phyloP scores from a whole-genome alignment of 495 filamentous ascomycete genomes.

The Cudoniella acicularis region DNA sequence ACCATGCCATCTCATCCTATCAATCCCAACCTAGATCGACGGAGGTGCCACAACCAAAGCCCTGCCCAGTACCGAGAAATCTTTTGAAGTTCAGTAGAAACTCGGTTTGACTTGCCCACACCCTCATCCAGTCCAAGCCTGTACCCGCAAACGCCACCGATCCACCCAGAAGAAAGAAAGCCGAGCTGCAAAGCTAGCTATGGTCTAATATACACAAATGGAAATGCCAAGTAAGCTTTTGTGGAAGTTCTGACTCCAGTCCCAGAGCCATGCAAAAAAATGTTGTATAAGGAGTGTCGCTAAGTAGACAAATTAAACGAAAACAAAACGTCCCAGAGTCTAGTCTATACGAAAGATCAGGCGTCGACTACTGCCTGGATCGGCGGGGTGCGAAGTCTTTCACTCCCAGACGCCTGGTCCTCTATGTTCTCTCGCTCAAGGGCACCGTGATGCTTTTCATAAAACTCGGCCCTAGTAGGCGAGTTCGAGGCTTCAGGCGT shows the following conservation, averaged over 20 bases:
- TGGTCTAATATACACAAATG: slow-evolving; percentile 1
- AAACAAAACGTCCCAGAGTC: too few relatives aligned
- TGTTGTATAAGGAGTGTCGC: slow-evolving; percentile 1
- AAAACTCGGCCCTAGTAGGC: slow-evolving; percentile 3
- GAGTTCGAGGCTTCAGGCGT: slow-evolving; percentile 25
- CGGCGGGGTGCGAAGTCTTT: not conserved
- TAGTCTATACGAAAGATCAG: not conserved
- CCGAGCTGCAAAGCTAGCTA: not conserved
- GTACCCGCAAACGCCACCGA: not conserved
- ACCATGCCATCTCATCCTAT: not conserved
- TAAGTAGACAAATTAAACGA: not conserved
- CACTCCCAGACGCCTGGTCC: not conserved
- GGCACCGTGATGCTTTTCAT: not conserved
- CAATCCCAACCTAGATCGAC: too few relatives aligned
- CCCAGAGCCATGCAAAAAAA: not conserved
- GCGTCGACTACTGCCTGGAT: not conserved
- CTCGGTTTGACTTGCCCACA: not conserved
- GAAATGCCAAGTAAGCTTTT: not conserved
- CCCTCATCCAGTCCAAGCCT: not conserved
- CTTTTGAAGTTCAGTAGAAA: not conserved
- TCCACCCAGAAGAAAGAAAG: not conserved
- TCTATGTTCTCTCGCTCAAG: not conserved
- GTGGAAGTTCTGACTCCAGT: not conserved
- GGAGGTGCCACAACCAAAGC: too few relatives aligned
- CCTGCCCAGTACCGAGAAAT: not conserved